Base-by-base conservation (phyloP, 2,329 filamentous ascomycete species). In the Fusarium verrucosum region DNA sequence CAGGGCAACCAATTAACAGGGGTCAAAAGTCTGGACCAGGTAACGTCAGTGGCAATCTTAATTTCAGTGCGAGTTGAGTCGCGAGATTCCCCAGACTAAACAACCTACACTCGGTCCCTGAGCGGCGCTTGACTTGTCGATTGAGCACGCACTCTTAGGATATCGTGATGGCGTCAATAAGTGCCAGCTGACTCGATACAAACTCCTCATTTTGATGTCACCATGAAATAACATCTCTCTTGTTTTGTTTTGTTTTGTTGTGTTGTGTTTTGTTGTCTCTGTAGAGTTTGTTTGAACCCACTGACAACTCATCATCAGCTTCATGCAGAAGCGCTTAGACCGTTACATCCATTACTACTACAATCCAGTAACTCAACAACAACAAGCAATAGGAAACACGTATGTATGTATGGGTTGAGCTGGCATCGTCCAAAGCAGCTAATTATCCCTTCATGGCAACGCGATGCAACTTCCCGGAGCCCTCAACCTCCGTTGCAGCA, bases 11-110 rank as follows among this genome's bases (percentile, higher is more conserved):
- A 20, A 28, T 26, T 16, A 20, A 47, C 62, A 52, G 53, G 63
- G 62, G 20, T 43, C 37, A 10, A 49, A 49, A 33, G 32, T 44
- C 50, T 58, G 36, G 20, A 32, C 62, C 45, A 26, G 55, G 36
- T 23, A 58, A 42, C 47, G 49, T 64, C 63, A 63, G 62, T 66
- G 63, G 63, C 62, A 64, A 64, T 66, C 58, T 58, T 58, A 66
- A 66, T 66, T 64, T 66, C 49, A 38, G 28, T 30, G 38, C 22
- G 37, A 36, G 43, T 47, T 32, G 33, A 32, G 58, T 58, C 51
- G 22, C 62, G 42, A 45, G 57, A 32, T 62, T 58, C 51, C 26
- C 62, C 45, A 45, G 57, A 62, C 52, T 36, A 33, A 37, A 26
- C n/a, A n/a, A n/a, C n/a, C n/a, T n/a, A n/a, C n/a, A n/a, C 10